Percentiles rank a stretch among this genome's conserved stretches.
Conservation (phyloP, 495 filamentous ascomycete species). For the Aspergillus taichungensis region DNA sequence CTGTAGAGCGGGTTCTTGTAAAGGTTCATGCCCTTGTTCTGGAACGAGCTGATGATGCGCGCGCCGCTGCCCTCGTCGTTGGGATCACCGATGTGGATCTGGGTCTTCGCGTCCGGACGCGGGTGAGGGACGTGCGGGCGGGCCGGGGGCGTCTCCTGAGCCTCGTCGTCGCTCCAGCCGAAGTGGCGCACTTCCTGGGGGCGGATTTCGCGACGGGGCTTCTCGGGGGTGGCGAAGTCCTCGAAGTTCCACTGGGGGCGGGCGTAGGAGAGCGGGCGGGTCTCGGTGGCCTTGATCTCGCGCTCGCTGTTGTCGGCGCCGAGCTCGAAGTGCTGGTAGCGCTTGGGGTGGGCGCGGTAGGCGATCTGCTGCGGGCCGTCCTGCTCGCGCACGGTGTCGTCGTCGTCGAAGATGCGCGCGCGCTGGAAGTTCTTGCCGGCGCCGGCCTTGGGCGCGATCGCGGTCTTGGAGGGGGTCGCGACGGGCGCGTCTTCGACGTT, state of each 20-base stretch:
- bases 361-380: conserved; percentile 32
- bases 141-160: conserved; percentile 47
- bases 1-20: conserved; percentile 67
- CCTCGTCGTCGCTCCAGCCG: conserved; percentile 57
- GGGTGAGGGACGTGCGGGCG: conserved; percentile 51
- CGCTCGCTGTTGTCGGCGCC: conserved; percentile 45
- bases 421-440: conserved; percentile 53
- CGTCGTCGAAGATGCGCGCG: conserved; percentile 57
- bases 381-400: conserved; percentile 32
- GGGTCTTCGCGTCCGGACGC: conserved; percentile 67
- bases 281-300: conserved; percentile 27
- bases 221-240: conserved; percentile 75
- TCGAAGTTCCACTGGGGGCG: conserved; percentile 73
- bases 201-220: conserved; percentile 45
- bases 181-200: conserved; percentile 59
- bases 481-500: conserved; percentile 30
- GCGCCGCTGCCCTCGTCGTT: conserved; percentile 19
- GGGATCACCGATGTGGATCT: conserved; percentile 63
- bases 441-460: conserved; percentile 43
- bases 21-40: conserved; percentile 58
- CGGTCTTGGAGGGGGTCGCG: conserved; percentile 42
- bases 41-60: conserved; percentile 34
- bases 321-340: conserved; percentile 84
- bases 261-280: conserved; percentile 51
- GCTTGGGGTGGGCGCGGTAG: conserved; percentile 58